Base-by-base conservation (phyloP, 345 rosid species). In the Anastatica hierochuntica region DNA sequence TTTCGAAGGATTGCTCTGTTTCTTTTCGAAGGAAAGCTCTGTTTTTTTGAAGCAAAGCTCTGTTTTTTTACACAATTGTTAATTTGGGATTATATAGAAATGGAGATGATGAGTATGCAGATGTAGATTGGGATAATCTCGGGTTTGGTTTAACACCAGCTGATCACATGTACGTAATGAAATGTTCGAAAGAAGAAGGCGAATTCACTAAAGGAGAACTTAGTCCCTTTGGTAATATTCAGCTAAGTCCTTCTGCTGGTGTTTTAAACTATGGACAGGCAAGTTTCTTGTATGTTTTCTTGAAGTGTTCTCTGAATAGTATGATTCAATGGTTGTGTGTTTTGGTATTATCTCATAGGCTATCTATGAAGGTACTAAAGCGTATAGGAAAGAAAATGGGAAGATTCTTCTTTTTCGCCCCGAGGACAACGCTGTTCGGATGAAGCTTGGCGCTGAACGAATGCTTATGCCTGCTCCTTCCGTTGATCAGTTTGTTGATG, bases 61-160 rank as follows among this genome's bases (percentile, higher is more conserved):
- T 67, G 24, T 21, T 21, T 21, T 21, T 21, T 21, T 21, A 2
- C 34, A 45, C 11, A 36, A 4, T 38, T 16, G 7, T 35, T 29
- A 36, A 35, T 51, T 15, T 8, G 10, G 60, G 43, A 44, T 60
- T 20, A 12, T 24, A 53, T 48, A 60, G 38, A 6, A 41, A 7
- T 13, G 56, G 76, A 12, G 77, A 71, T 9, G 81, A 79, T 59
- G 86, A 77, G 54, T 78, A 77, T 56, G 94, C 76, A 24, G 82
- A 81, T 37, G 50, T 83, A 72, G 94, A 86, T 23, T 90, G 94
- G 94, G 94, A 86, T 46, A 82, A 76, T 43, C 86, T 86, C 10
- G 90, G 97, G 41, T 90, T 90, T 42, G 68, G 82, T 37, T 41
- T 82, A 49, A 57, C 17, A 15, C 84, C 90, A 10, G 66, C 87